Conservation (phyloP, 2,329 filamentous ascomycete genomes). For the Samsoniella hepiali region DNA sequence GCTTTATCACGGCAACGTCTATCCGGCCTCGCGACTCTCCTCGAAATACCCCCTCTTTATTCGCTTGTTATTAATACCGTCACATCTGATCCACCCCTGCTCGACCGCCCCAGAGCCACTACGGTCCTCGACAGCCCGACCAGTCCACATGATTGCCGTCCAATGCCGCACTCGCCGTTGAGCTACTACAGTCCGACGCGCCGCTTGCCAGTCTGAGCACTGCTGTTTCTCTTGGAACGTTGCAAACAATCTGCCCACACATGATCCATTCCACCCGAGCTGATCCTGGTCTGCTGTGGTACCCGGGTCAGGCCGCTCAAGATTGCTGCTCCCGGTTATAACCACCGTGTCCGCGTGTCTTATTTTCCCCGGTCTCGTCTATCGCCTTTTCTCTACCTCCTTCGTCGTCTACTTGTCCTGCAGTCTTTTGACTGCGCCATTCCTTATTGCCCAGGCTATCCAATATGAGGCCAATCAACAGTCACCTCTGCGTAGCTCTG, state of each 20-base stretch:
- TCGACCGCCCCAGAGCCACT: background rate
- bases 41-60: background rate
- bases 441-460: background rate
- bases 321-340: constrained; percentile 1
- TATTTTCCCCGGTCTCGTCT: background rate
- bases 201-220: background rate
- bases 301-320: background rate
- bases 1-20: constrained; percentile 2
- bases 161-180: constrained; percentile 6
- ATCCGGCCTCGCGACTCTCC: background rate
- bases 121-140: background rate
- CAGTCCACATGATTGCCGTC: constrained; percentile 5
- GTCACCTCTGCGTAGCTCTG: background rate
- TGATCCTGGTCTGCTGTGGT: constrained; percentile 1
- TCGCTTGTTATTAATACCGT: background rate
- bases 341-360: background rate
- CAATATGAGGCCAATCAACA: constrained; percentile 3
- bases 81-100: constrained; percentile 1
- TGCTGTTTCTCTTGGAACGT: background rate
- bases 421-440: background rate
- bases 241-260: background rate
- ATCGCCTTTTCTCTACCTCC: background rate
- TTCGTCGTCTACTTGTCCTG: background rate
- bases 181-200: constrained; percentile 10
- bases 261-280: background rate